Evolutionary conservation across 176 grass and related monocot genomes (phyloP).

Genomic region (Areca catechu): DNA sequence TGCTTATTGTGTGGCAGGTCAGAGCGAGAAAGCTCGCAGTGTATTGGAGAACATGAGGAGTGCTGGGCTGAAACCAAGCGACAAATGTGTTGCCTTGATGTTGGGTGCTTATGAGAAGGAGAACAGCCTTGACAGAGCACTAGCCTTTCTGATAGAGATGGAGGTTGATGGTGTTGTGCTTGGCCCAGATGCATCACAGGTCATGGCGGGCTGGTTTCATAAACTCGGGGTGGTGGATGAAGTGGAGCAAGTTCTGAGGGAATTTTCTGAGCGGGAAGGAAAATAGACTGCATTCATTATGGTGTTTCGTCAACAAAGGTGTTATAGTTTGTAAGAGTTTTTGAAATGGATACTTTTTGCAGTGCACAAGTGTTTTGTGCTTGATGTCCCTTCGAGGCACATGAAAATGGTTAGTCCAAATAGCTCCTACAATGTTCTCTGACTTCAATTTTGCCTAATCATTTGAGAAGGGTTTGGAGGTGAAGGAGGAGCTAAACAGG

Average conservation of each 20-base stretch:
- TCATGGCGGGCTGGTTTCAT: slow-evolving; percentile 55
- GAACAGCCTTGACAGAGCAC: slow-evolving; percentile 39
- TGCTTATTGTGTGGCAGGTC: slow-evolving; percentile 49
- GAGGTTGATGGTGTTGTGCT: slow-evolving; percentile 44
- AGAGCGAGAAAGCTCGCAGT: slow-evolving; percentile 23
- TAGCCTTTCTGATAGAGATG: slow-evolving; percentile 64
- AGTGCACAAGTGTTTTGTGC: no score
- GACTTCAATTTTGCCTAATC: no score
- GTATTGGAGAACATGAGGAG: slow-evolving; percentile 59
- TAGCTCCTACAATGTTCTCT: no score
- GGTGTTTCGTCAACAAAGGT: neutral
- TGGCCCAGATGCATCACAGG: slow-evolving; percentile 38
- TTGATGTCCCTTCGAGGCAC: no score
- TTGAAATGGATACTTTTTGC: no score
- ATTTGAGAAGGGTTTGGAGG: no score
- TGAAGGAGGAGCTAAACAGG: no score
- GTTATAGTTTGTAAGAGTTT: no score
- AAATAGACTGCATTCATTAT: neutral
- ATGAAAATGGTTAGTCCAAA: no score
- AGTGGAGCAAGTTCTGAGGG: slow-evolving; percentile 48
- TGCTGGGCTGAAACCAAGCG: slow-evolving; percentile 36
- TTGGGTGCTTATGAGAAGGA: slow-evolving; percentile 46
- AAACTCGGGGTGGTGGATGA: slow-evolving; percentile 58
- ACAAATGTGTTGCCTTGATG: slow-evolving; percentile 47
- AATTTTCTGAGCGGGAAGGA: slow-evolving; percentile 12